Conservation (phyloP, 305 asterid genomes). For the Fraxinus greggii region DNA sequence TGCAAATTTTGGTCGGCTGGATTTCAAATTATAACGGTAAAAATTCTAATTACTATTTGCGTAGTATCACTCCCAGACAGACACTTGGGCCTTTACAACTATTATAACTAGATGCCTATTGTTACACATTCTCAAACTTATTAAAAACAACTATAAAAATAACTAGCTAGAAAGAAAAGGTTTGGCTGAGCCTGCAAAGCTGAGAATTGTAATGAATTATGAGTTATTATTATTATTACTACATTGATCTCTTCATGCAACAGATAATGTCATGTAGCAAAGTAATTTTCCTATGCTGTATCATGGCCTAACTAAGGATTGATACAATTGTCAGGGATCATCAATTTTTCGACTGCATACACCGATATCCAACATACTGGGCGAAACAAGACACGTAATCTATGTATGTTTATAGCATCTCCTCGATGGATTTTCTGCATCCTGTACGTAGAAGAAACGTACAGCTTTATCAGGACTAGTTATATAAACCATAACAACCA, state of each 20-base stretch:
- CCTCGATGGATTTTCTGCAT: conserved; percentile 7
- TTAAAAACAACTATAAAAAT: conserved; percentile 18
- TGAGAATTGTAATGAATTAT: conserved; percentile 19
- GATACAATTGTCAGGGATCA: background rate
- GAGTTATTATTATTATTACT: conserved; percentile 10
- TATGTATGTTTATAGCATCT: conserved; percentile 10
- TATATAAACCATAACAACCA: background rate
- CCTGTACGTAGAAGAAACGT: conserved; percentile 21
- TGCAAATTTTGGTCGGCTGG: background rate
- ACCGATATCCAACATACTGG: background rate
- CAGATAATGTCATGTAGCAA: conserved; percentile 15
- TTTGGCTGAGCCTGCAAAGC: background rate
- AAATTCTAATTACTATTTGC: background rate
- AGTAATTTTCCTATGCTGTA: conserved; percentile 13
- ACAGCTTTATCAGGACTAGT: background rate
- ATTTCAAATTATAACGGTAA: background rate
- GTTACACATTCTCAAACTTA: background rate
- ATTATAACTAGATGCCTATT: background rate
- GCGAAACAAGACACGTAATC: background rate
- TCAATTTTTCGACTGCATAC: background rate
- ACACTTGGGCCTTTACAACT: conserved; percentile 20
- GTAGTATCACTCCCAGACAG: background rate
- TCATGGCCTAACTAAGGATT: conserved; percentile 12
- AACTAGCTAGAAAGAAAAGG: conserved; percentile 16
- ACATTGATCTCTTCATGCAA: conserved; percentile 22